phyloP scores from a whole-genome alignment of 129 eudicot genomes.

The Silybum marianum region DNA sequence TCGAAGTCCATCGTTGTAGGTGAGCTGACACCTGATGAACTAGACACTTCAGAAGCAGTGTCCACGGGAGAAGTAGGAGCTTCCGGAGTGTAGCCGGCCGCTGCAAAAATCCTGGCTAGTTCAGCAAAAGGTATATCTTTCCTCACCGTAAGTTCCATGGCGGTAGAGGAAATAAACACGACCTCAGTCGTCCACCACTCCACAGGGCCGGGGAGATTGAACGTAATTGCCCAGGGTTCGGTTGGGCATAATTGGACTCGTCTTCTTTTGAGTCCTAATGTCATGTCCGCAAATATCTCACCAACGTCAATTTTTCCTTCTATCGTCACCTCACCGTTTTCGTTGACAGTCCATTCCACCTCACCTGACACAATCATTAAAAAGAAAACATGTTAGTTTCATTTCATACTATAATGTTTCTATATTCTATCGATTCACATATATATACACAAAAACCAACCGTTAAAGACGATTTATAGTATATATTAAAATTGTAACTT shows the following conservation, averaged over 20 bases:
- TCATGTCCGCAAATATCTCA: background rate
- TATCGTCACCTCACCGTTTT: background rate
- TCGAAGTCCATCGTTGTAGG: too few relatives aligned
- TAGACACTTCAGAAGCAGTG: background rate
- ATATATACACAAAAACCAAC: background rate
- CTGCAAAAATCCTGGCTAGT: background rate
- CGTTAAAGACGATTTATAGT: background rate
- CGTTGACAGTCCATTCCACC: conserved; percentile 5
- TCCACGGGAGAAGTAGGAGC: background rate
- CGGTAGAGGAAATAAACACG: background rate
- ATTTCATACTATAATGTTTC: background rate
- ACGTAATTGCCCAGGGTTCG: conserved; percentile 27
- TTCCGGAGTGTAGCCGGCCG: background rate
- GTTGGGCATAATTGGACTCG: conserved; percentile 17
- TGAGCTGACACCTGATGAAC: background rate
- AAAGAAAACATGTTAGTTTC: background rate
- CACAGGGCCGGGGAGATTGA: conserved; percentile 22
- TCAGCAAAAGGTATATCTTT: background rate
- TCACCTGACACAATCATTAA: conserved; percentile 18
- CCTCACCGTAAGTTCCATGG: conserved; percentile 14
- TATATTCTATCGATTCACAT: background rate
- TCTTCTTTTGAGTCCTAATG: background rate
- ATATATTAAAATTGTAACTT: background rate
- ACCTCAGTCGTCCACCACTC: background rate
- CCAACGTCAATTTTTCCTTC: conserved; percentile 23